Evolutionary conservation across 768 basidiomycete species (phyloP), one percentile per base, ranked within the genome.

Genomic region (Russula ochroleuca): DNA sequence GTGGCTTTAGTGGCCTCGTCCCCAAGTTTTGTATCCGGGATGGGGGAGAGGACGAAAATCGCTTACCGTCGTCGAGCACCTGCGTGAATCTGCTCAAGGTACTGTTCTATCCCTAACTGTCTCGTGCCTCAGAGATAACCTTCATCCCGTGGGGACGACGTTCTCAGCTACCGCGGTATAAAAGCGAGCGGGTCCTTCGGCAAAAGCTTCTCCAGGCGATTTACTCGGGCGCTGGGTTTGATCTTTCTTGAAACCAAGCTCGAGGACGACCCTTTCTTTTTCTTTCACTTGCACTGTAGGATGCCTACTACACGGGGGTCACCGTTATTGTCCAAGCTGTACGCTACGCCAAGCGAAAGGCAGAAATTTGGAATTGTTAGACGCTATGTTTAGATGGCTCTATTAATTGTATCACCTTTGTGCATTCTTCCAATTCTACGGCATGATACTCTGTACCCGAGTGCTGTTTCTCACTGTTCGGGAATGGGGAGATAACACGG

Each of bases 11-110:
- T 68, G 90, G 94, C 71, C 81, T 99, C 5, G 78, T 85, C 14
- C 97, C 97, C 1, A 84, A 87, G 63, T 98, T 98, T 69, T 85
- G 86, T 2, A 95, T 99, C 57, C 84, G 93, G 3, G 92, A 91
- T 67, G 83, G 88, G 8, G 89, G 91, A 2, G 70, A 72, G 1
- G 93, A 98, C 72, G 79, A 89, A 67, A 75, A 79, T 43, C 82
- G 90, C 13, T 75, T 92, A 52, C 87, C 87, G 0, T 88, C 87
- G 0, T 80, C 88, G 5, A 91, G 93, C 62, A 93, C 95, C 0
- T 98, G 95, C 70, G 89, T 95, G 25, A 98, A 98, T 73, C 75
- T 98, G 8, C 77, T 98, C 53, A 98, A 98, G 83, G 88, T 90
- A 60, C 57, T 73, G 43, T 55, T 7, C 8, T 43, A 19, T 28